Percentiles rank a stretch among this genome's conserved stretches.
phyloP scores from a whole-genome alignment of 768 basidiomycete species.

The Rhodotorula diobovata region DNA sequence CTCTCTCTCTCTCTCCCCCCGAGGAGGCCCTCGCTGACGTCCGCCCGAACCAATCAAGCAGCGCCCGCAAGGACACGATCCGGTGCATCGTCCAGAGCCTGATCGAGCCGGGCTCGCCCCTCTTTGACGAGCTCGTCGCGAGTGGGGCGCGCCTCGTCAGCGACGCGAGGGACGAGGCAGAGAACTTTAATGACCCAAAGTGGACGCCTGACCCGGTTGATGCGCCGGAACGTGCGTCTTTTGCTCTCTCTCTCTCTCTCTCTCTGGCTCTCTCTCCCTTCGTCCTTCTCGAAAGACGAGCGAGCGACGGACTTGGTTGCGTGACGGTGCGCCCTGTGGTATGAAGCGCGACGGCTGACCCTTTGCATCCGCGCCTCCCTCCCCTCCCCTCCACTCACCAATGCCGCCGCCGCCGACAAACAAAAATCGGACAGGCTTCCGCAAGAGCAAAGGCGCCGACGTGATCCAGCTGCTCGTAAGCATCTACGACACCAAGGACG shows the following conservation, averaged over 20 bases:
- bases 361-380: too few relatives aligned
- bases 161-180: constrained; percentile 59
- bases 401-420: background rate
- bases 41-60: constrained; percentile 43
- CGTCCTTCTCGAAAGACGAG: too few relatives aligned
- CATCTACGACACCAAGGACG: constrained; percentile 94
- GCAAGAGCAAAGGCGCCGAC: constrained; percentile 83
- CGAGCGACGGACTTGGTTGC: too few relatives aligned
- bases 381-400: too few relatives aligned
- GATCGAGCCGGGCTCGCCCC: constrained; percentile 83
- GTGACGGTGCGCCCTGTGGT: too few relatives aligned
- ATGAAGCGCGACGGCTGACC: too few relatives aligned
- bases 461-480: constrained; percentile 93
- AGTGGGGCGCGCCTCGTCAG: constrained; percentile 53
- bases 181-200: constrained; percentile 83
- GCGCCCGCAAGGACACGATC: constrained; percentile 86
- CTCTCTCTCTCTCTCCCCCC: background rate
- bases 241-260: background rate
- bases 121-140: constrained; percentile 52
- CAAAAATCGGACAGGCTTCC: constrained; percentile 62
- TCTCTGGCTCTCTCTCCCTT: background rate
- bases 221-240: constrained; percentile 74
- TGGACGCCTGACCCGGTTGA: constrained; percentile 97
- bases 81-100: constrained; percentile 85
- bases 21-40: too few relatives aligned